Evolutionary conservation across 2,329 filamentous ascomycete genomes (phyloP), one percentile per base, ranked within the genome.

Genomic region (Dactylellina drechsleri): DNA sequence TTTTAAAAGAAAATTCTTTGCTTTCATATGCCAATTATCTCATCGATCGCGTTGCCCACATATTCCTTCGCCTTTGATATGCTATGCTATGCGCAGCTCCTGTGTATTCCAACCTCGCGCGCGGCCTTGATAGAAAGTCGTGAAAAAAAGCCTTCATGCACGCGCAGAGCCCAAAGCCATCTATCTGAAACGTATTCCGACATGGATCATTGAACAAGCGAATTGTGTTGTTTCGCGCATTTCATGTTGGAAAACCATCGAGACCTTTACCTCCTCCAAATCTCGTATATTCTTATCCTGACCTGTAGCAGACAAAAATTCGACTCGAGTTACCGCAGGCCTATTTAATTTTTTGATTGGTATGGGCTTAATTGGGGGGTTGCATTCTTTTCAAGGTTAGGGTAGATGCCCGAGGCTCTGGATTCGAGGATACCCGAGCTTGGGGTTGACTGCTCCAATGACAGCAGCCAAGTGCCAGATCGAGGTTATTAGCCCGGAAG

Each of bases 121-220:
- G 40, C n/a, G 52, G 53, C 40, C 57, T 58, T 15, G 20, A 28
- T 36, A 16, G 59, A 43, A 18, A 15, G 23, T 59, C 16, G 31
- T 18, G 7, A 40, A 60, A 59, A 65, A 58, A 50, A 43, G 45
- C 54, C 13, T 18, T 45, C 26, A 61, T 56, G 66, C 66, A 64
- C 36, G 45, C 23, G 28, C 36, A 47, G n/a, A 61, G 43, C 26
- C 23, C 16, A 16, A 52, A 43, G 43, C 43, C 67, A 75, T 75
- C 64, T 64, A 75, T 54, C 62, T 75, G 71, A 75, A 75, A 75
- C 71, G 64, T 53, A 23, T 52, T 50, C 40, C 31, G 71, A 68
- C 71, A 75, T 58, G 71, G 71, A 59, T 68, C 31, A 20, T 3
- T 28, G 47, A 36, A 57, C 23, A 67, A 40, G 56, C 61, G 70